A percentile compares a stretch with the other conserved stretches of the same genome.
phyloP scores from a whole-genome alignment of 2,329 filamentous ascomycete species.

The Penicillium sp. region DNA sequence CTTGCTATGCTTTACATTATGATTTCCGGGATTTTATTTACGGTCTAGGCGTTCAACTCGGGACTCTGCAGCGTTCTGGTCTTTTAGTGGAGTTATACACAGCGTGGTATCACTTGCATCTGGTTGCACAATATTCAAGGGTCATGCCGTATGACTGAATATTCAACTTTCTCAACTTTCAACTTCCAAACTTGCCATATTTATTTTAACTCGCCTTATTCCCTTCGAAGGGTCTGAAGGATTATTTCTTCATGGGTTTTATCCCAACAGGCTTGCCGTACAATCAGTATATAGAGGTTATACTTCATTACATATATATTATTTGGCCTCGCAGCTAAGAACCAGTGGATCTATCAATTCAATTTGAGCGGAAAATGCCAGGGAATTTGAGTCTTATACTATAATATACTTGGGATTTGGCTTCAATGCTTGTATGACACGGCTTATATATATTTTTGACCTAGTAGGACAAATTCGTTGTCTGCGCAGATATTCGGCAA shows the following conservation, averaged over 20 bases:
- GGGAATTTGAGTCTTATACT: not conserved
- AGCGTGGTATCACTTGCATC: conserved; percentile 1
- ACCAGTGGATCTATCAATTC: not conserved
- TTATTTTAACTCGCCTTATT: not conserved
- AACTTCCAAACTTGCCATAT: not conserved
- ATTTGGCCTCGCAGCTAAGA: not conserved
- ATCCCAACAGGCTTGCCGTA: not conserved
- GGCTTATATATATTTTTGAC: not conserved
- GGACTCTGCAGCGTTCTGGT: not conserved
- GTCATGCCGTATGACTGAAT: not conserved
- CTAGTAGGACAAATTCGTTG: no score
- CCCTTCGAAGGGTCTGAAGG: not conserved
- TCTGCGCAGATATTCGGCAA: not conserved
- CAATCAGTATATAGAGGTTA: not conserved
- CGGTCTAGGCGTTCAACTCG: not conserved
- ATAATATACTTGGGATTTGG: not conserved
- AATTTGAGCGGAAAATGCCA: not conserved
- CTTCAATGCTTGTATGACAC: not conserved
- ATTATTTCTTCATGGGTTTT: not conserved
- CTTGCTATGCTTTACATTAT: not conserved
- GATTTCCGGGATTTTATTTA: not conserved
- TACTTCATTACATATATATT: not conserved
- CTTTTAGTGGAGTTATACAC: not conserved
- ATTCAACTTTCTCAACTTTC: not conserved
- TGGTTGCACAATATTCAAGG: not conserved